Percentiles rank a stretch among this genome's conserved stretches.
Evolutionary conservation across 2,329 filamentous ascomycete species (phyloP).

Genomic region (Apiospora malaysiana): DNA sequence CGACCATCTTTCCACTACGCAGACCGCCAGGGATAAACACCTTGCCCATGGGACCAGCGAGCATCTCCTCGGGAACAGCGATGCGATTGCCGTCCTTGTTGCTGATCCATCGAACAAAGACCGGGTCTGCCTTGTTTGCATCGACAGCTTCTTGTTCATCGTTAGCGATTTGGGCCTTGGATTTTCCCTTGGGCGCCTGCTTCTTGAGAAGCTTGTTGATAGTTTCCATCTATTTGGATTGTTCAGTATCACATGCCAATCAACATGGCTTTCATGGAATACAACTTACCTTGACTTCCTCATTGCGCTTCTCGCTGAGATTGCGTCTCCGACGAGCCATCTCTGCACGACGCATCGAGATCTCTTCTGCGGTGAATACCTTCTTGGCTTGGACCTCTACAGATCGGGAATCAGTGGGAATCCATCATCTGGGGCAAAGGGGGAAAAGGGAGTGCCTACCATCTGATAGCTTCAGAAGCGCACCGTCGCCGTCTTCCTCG

Average conservation of each 20-base stretch:
- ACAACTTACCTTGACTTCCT: constrained; percentile 63
- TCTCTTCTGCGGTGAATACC: constrained; percentile 64
- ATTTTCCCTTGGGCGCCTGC: constrained; percentile 77
- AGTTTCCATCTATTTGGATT: constrained; percentile 73
- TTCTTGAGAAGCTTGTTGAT: constrained; percentile 91
- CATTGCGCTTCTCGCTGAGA: constrained; percentile 68
- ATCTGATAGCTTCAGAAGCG: constrained; percentile 65
- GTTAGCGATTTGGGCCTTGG: constrained; percentile 55
- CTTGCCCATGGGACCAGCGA: constrained; percentile 65
- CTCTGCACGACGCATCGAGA: constrained; percentile 66
- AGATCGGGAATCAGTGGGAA: constrained; percentile 11
- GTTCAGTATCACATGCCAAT: background rate
- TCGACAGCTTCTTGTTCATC: constrained; percentile 53
- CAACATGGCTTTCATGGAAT: background rate
- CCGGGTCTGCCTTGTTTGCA: constrained; percentile 57
- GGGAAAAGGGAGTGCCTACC: constrained; percentile 46
- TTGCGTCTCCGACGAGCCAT: constrained; percentile 67
- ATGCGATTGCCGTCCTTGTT: constrained; percentile 67
- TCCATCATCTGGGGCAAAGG: background rate
- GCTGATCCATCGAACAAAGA: constrained; percentile 75
- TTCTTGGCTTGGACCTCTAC: constrained; percentile 70
- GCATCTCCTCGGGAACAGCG: constrained; percentile 71
- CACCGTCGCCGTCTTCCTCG: constrained; percentile 58
- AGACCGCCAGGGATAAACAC: constrained; percentile 54
- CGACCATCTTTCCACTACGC: constrained; percentile 55